Conservation (phyloP, 2,329 filamentous ascomycete species). For the Pestalotiopsis sp. region DNA sequence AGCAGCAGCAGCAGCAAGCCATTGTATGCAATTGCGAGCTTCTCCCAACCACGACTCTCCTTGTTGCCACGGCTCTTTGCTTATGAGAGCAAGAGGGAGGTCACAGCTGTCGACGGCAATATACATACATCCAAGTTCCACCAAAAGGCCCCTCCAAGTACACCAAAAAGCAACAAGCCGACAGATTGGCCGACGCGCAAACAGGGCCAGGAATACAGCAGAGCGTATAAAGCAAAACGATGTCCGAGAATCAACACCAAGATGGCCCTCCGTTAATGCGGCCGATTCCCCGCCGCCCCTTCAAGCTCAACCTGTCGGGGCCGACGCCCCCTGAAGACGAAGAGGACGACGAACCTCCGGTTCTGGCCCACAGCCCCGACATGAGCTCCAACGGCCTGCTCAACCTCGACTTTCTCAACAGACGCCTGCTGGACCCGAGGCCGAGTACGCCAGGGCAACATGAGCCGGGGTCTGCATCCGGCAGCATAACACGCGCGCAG, state of each 20-base stretch:
- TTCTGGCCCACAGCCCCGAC: slow-evolving; percentile 35
- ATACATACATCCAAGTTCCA: not conserved
- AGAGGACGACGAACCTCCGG: slow-evolving; percentile 32
- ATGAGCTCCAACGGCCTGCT: slow-evolving; percentile 54
- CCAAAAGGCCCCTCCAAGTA: not conserved
- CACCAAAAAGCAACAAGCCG: not conserved
- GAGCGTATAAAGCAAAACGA: not conserved
- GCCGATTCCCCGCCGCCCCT: slow-evolving; percentile 73
- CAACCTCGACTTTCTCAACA: slow-evolving; percentile 38
- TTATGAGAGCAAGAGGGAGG: not conserved
- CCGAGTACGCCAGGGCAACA: slow-evolving; percentile 19
- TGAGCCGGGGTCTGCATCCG: slow-evolving; percentile 33
- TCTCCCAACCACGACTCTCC: not conserved
- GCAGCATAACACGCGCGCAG: slow-evolving; percentile 66
- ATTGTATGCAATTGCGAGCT: not conserved
- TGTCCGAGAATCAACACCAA: slow-evolving; percentile 4
- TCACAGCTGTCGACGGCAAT: not conserved
- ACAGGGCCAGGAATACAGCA: not conserved
- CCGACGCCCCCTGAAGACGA: slow-evolving; percentile 46
- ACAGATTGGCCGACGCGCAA: not conserved
- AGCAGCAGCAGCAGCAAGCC: not conserved
- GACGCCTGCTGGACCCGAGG: slow-evolving; percentile 29
- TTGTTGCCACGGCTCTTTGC: not conserved
- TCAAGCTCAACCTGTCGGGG: slow-evolving; percentile 58
- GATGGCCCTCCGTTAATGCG: slow-evolving; percentile 60